Evolutionary conservation across 2,329 filamentous ascomycete species (phyloP).

Genomic region (Neonectria sp.): DNA sequence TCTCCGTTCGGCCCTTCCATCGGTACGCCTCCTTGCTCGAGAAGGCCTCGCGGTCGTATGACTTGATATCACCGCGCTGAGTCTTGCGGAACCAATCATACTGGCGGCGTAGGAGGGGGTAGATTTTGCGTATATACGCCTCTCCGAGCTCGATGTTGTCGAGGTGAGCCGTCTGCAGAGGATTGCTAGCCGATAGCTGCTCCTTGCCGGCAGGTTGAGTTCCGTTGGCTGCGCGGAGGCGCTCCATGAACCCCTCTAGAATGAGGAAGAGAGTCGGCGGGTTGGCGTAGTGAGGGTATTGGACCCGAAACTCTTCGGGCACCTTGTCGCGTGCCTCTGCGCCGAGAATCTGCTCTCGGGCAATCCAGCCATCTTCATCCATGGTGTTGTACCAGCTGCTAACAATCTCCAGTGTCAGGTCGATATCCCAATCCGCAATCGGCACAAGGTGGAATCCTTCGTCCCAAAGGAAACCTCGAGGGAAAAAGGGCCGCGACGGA

Average conservation of each 20-base stretch:
- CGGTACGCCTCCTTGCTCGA: constrained; percentile 94
- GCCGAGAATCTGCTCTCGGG: constrained; percentile 94
- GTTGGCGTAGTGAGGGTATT: constrained; percentile 98
- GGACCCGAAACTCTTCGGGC: constrained; percentile 90
- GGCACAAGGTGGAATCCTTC: constrained; percentile 96
- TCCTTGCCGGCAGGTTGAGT: constrained; percentile 61
- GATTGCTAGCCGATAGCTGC: constrained; percentile 58
- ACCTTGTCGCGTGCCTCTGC: constrained; percentile 95
- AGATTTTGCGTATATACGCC: constrained; percentile 82
- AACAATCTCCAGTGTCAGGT: constrained; percentile 88
- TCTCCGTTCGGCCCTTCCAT: constrained; percentile 91
- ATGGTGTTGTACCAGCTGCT: constrained; percentile 97
- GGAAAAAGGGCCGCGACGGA: constrained; percentile 95
- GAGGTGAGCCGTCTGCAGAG: constrained; percentile 75
- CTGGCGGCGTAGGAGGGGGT: constrained; percentile 89
- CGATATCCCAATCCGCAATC: constrained; percentile 93
- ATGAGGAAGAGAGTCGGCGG: constrained; percentile 95
- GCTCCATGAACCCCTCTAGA: constrained; percentile 87
- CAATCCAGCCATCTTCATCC: constrained; percentile 98
- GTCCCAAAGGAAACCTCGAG: constrained; percentile 96
- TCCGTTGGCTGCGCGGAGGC: constrained; percentile 73
- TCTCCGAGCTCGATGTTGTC: constrained; percentile 77
- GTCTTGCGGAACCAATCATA: constrained; percentile 97
- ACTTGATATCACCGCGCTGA: constrained; percentile 89
- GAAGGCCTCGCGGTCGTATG: constrained; percentile 91